phyloP scores from a whole-genome alignment of 345 rosid genomes.

The Clarkia xantiana region DNA sequence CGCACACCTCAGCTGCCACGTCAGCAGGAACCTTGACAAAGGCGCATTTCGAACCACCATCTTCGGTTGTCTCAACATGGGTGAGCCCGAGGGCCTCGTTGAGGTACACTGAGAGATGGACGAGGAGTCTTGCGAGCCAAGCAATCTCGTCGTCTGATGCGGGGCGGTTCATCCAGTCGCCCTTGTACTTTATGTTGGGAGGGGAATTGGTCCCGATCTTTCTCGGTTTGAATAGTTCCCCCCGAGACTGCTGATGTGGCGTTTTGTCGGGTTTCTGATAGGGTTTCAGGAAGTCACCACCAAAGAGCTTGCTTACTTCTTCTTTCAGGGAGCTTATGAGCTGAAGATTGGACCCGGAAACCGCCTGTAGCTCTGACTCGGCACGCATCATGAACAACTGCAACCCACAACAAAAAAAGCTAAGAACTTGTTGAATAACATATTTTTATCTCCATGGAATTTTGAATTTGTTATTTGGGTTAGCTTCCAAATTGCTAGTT shows the following conservation, averaged over 20 bases:
- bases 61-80: conserved; percentile 17
- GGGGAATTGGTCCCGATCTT: conserved; percentile 32
- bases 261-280: conserved; percentile 26
- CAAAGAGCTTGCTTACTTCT: conserved; percentile 42
- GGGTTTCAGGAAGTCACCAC: conserved; percentile 36
- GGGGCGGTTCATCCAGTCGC: conserved; percentile 88
- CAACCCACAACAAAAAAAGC: conserved; percentile 13
- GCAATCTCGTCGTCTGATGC: conserved; percentile 63
- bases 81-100: conserved; percentile 55
- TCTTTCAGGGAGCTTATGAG: conserved; percentile 43
- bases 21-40: conserved; percentile 36
- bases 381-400: conserved; percentile 82
- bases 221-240: conserved; percentile 69
- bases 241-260: conserved; percentile 29
- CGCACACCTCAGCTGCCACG: conserved; percentile 17
- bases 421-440: no score
- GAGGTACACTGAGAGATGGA: conserved; percentile 48
- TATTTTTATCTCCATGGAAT: no score
- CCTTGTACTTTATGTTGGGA: conserved; percentile 40
- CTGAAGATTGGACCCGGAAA: conserved; percentile 35
- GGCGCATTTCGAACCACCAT: conserved; percentile 23
- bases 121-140: conserved; percentile 63
- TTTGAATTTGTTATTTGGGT: no score
- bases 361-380: conserved; percentile 70
- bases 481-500: no score